A percentile compares a stretch with the other conserved stretches of the same genome.
These are phyloP conservation scores for Diaporthe batatas DNA, from an alignment of 2,329 filamentous ascomycete species.

Conservation along the genomic window DNA sequence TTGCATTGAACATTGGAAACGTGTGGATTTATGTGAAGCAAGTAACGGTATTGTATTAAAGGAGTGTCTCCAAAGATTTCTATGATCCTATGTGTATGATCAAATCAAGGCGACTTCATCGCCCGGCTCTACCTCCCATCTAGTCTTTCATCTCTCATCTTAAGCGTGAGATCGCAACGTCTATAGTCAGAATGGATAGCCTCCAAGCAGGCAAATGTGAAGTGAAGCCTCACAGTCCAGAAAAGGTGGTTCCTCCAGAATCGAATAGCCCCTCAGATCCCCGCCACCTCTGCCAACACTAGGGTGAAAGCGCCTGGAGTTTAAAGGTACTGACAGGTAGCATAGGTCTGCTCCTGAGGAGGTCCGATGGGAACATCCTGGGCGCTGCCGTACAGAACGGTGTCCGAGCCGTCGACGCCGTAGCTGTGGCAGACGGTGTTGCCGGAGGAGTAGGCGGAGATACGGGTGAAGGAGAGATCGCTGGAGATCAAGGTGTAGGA, in stretches of 20 bases:
- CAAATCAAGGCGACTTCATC: background rate
- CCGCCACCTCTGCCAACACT: background rate
- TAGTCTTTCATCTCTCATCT: background rate
- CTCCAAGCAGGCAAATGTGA: slow-evolving; percentile 1
- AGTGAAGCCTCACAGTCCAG: background rate
- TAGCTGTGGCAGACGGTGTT: slow-evolving; percentile 39
- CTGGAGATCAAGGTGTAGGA: slow-evolving; percentile 26
- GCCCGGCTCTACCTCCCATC: slow-evolving; percentile 8
- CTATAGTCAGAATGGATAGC: slow-evolving; percentile 20
- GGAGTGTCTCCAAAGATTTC: background rate
- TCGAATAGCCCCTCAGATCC: background rate
- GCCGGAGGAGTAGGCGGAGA: slow-evolving; percentile 35
- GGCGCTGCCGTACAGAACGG: slow-evolving; percentile 35
- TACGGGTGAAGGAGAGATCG: slow-evolving; percentile 42
- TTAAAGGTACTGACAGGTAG: slow-evolving; percentile 28
- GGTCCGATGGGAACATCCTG: slow-evolving; percentile 41
- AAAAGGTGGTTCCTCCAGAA: background rate
- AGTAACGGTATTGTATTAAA: slow-evolving; percentile 6
- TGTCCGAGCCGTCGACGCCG: slow-evolving; percentile 40
- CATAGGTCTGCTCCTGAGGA: slow-evolving; percentile 41
- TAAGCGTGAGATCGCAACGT: slow-evolving; percentile 1
- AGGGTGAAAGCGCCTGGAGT: background rate
- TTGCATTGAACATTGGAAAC: background rate
- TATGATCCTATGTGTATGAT: background rate
- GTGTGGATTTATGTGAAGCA: background rate